Conservation (phyloP, 306 rosid genomes). For the Amphicarpaea edgeworthii region DNA sequence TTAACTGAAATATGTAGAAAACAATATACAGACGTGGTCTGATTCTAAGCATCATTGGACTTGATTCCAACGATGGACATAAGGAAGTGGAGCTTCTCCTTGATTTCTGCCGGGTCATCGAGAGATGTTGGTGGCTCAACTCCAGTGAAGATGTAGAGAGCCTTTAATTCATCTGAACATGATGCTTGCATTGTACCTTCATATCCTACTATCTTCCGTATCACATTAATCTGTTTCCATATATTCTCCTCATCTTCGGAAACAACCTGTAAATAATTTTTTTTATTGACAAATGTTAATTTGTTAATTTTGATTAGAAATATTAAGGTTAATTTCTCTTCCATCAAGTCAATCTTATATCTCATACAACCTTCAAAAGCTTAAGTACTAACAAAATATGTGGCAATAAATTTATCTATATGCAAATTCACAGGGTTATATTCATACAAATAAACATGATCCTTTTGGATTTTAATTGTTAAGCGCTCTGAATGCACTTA, state of each 20-base stretch:
- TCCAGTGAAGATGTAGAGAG: conserved; percentile 77
- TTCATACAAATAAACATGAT: too few species aligned
- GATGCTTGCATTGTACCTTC: conserved; percentile 52
- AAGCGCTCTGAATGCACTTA: not conserved
- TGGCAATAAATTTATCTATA: not conserved
- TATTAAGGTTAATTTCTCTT: too few species aligned
- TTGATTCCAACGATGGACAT: conserved; percentile 83
- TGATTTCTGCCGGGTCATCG: conserved; percentile 51
- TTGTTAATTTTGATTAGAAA: too few species aligned
- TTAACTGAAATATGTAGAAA: conserved; percentile 3
- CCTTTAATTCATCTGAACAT: conserved; percentile 69
- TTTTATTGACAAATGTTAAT: too few species aligned
- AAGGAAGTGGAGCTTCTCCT: conserved; percentile 66
- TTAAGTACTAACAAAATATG: too few species aligned
- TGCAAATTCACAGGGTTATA: not conserved
- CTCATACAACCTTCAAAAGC: too few species aligned
- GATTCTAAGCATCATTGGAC: conserved; percentile 37
- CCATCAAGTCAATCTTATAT: too few species aligned
- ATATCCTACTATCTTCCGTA: conserved; percentile 69
- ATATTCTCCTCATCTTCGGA: conserved; percentile 58
- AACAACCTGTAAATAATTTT: too few species aligned
- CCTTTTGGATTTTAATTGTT: conserved; percentile 29
- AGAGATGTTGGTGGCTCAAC: conserved; percentile 67
- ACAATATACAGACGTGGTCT: not conserved
- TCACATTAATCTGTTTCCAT: conserved; percentile 58